A percentile compares a stretch with the other conserved stretches of the same genome.
Evolutionary conservation across 1,139 yeast species (phyloP).

Genomic region (Wickerhamiella infanticola): DNA sequence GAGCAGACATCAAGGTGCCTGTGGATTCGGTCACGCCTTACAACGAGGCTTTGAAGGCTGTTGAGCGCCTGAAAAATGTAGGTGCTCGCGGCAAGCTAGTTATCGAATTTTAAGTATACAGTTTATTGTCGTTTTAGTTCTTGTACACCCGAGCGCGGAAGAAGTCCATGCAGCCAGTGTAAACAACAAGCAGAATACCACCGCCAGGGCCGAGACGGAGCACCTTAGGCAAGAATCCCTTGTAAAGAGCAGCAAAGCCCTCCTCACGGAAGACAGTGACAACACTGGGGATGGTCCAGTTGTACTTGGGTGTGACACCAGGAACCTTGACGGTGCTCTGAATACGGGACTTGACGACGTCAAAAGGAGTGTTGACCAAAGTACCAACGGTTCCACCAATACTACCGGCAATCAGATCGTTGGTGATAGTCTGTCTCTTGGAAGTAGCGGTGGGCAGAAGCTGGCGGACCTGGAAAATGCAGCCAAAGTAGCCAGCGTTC

Average conservation of each 20-base stretch:
- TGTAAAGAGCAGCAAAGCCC: slow-evolving; percentile 76
- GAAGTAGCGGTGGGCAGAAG: slow-evolving; percentile 65
- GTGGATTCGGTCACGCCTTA: slow-evolving; percentile 40
- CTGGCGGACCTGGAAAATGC: slow-evolving; percentile 71
- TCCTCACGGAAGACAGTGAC: slow-evolving; percentile 70
- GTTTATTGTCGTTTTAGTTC: neutral
- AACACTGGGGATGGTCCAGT: slow-evolving; percentile 82
- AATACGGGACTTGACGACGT: slow-evolving; percentile 92
- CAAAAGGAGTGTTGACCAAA: slow-evolving; percentile 85
- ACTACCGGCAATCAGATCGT: slow-evolving; percentile 83
- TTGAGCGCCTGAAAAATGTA: slow-evolving; percentile 32
- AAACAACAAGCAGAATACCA: slow-evolving; percentile 90
- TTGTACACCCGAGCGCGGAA: slow-evolving; percentile 26
- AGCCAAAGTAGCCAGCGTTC: slow-evolving; percentile 98
- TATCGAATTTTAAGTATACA: slow-evolving; percentile 5
- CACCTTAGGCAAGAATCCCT: slow-evolving; percentile 94
- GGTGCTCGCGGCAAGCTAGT: slow-evolving; percentile 49
- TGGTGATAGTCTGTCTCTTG: slow-evolving; percentile 55
- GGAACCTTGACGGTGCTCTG: slow-evolving; percentile 66
- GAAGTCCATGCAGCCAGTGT: slow-evolving; percentile 88
- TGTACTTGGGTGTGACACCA: slow-evolving; percentile 58
- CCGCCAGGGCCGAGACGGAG: slow-evolving; percentile 98
- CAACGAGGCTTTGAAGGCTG: slow-evolving; percentile 36
- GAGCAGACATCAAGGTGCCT: slow-evolving; percentile 27
- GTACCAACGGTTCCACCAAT: slow-evolving; percentile 97